Conservation (phyloP, 1,284 basidiomycete species). For the Microbotryum saponariae region DNA sequence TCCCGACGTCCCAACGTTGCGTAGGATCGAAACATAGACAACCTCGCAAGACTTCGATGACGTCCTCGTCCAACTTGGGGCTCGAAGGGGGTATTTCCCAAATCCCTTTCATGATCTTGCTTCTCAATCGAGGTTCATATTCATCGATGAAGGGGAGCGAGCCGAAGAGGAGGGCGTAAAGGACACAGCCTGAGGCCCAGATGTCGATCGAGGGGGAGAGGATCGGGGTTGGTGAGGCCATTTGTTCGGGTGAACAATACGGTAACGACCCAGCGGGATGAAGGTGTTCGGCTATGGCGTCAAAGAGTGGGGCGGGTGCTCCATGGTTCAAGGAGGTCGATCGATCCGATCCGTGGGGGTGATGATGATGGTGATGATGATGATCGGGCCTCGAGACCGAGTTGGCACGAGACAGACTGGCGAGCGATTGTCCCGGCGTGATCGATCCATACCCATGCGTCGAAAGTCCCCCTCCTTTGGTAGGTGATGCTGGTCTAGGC, state of each 20-base stretch:
- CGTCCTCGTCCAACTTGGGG: not conserved
- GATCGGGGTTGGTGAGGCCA: conserved; percentile 46
- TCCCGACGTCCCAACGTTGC: conserved; percentile 63
- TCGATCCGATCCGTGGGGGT: conserved; percentile 47
- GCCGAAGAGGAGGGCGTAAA: conserved; percentile 73
- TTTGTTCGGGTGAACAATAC: conserved; percentile 76
- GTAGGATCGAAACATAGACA: conserved; percentile 58
- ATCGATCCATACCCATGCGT: not conserved
- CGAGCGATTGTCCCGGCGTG: conserved; percentile 6
- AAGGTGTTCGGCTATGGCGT: conserved; percentile 33
- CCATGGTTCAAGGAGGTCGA: conserved; percentile 33
- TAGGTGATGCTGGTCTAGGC: too few relatives aligned
- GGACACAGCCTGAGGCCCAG: conserved; percentile 83
- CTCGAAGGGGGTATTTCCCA: conserved; percentile 43
- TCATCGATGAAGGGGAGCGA: conserved; percentile 73
- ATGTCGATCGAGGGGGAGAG: conserved; percentile 61
- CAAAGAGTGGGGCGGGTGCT: conserved; percentile 33
- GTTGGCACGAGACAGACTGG: conserved; percentile 28
- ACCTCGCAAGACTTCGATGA: conserved; percentile 57
- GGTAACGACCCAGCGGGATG: conserved; percentile 80
- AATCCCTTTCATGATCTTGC: conserved; percentile 79
- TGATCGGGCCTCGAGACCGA: conserved; percentile 35
- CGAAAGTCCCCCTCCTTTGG: too few relatives aligned
- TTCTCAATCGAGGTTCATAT: conserved; percentile 79
- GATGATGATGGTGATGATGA: conserved; percentile 42